Base-by-base conservation (phyloP, 345 rosid species). In the Triadica sebifera region DNA sequence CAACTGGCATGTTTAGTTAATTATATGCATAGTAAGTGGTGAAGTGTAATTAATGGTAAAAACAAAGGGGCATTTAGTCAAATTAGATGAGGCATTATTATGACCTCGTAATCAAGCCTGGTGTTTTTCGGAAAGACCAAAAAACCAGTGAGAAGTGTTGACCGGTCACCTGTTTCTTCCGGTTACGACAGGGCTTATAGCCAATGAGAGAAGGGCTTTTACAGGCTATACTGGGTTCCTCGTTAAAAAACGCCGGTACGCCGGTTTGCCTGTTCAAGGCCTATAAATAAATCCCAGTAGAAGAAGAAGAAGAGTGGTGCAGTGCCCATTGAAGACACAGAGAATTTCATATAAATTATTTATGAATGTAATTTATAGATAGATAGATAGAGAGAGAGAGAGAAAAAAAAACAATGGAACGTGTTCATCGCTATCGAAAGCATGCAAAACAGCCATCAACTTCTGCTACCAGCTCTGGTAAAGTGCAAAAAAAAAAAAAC, bases 351-450 rank as follows among this genome's bases (percentile, higher is more conserved):
- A 47, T 69, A 19, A 11, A 5, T 15, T 16, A 34, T 34, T 13
- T 13, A 13, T 24, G n/a, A n/a, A 24, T 24, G 2, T 24, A 10
- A 16, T 12, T 34, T 29, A 34, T 34, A 12, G 34, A 43, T 43
- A 5, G n/a, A n/a, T n/a, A n/a, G n/a, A n/a, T n/a, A n/a, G n/a
- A n/a, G n/a, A n/a, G n/a, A n/a, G n/a, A n/a, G n/a, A n/a, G n/a
- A n/a, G n/a, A n/a, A n/a, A n/a, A 20, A 19, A 65, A 50, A n/a
- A 34, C 0, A 0, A 75, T 75, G 78, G 78, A 67, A 75, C 78
- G 78, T 75, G 78, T 67, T 47, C 45, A 67, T 75, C 38, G 67
- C 39, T 47, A 75, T 47, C 72, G 47, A 65, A 67, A 50, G 51
- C 73, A 75, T 67, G 77, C 77, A 66, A 75, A 58, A 20, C 45